phyloP scores from a whole-genome alignment of 2,329 filamentous ascomycete species.

The Boeremia lycopersici region DNA sequence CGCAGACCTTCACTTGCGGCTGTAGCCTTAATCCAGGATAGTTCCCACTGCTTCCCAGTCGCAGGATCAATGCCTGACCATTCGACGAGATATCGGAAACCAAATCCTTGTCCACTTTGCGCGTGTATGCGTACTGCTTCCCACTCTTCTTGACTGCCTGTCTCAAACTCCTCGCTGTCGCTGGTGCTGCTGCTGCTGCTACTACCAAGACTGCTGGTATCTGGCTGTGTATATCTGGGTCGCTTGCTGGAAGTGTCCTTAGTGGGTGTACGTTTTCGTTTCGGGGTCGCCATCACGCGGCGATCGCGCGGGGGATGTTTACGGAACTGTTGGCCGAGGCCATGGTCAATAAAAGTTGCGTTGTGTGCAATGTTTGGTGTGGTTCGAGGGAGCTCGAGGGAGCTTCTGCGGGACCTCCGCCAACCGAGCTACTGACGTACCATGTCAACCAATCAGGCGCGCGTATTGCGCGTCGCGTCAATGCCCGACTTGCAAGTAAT shows the following conservation, averaged over 20 bases:
- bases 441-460: conserved; percentile 17
- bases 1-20: conserved; percentile 44
- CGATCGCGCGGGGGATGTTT: conserved; percentile 13
- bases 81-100: conserved; percentile 58
- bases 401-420: conserved; percentile 7
- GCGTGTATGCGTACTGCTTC: conserved; percentile 24
- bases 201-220: conserved; percentile 13
- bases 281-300: conserved; percentile 38
- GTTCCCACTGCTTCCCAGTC: conserved; percentile 56
- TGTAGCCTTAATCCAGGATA: conserved; percentile 58
- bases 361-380: conserved; percentile 2
- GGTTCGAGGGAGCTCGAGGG: conserved; percentile 1
- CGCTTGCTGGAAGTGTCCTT: conserved; percentile 27
- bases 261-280: conserved; percentile 27
- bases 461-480: conserved; percentile 8
- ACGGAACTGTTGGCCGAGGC: conserved; percentile 7
- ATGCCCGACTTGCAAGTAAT: neutral
- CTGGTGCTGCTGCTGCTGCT: neutral
- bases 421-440: conserved; percentile 15
- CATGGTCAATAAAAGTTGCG: conserved; percentile 28
- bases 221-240: conserved; percentile 17
- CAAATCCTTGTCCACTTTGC: conserved; percentile 25
- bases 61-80: conserved; percentile 59
- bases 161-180: neutral
- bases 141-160: conserved; percentile 14